A percentile compares a stretch with the other conserved stretches of the same genome.
Conservation (phyloP, 306 rosid genomes). For the Gillenia trifoliata region DNA sequence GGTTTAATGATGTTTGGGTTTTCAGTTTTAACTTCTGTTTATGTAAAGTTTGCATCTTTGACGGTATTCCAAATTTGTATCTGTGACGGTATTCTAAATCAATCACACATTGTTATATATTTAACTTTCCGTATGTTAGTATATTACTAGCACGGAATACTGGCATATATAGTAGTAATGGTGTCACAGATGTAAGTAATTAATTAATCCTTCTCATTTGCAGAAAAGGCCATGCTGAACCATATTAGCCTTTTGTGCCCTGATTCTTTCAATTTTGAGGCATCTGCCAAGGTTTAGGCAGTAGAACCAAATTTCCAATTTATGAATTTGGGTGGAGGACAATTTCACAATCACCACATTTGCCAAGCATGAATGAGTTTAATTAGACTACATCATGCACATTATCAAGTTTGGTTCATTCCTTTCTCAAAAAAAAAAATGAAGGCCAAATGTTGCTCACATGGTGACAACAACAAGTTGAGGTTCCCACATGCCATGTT, state of each 20-base stretch:
- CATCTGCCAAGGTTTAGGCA: neutral
- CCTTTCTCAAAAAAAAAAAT: no score
- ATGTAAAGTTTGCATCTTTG: neutral
- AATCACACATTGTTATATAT: no score
- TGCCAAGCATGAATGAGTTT: neutral
- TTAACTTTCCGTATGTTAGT: neutral
- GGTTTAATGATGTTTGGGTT: constrained; percentile 12
- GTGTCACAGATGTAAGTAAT: neutral
- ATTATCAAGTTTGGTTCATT: neutral
- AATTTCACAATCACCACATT: neutral
- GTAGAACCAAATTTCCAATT: neutral
- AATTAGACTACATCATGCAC: no score
- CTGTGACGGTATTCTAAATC: neutral
- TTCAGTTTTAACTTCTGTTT: neutral
- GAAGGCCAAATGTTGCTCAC: neutral
- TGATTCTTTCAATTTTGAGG: neutral
- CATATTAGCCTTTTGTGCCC: neutral
- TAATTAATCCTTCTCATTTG: neutral
- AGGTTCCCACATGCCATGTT: neutral
- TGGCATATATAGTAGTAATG: no score
- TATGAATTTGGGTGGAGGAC: neutral
- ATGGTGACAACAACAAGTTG: neutral
- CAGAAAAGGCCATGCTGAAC: neutral
- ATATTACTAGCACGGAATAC: neutral
- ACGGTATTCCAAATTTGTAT: no score